Conservation (phyloP, 2,329 filamentous ascomycete species). For the Cordyceps javanica region DNA sequence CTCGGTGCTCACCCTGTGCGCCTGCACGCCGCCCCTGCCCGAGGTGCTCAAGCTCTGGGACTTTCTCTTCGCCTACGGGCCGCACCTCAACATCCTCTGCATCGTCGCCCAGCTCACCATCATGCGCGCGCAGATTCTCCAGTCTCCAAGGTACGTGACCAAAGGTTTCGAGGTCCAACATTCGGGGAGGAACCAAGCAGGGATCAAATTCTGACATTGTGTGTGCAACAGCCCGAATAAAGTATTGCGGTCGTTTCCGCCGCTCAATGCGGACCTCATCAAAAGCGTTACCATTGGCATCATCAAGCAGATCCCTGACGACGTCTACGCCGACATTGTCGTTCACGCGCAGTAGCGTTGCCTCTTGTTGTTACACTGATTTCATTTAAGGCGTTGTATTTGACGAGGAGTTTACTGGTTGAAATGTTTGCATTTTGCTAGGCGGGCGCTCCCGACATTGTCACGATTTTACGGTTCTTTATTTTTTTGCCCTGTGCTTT, state of each 20-base stretch:
- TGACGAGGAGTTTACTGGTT: neutral
- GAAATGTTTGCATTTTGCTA: neutral
- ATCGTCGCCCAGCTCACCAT: slow-evolving; percentile 93
- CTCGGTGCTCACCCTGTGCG: slow-evolving; percentile 87
- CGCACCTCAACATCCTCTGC: slow-evolving; percentile 90
- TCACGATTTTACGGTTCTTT: slow-evolving; percentile 4
- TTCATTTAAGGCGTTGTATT: neutral
- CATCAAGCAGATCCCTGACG: slow-evolving; percentile 82
- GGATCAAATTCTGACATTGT: slow-evolving; percentile 4
- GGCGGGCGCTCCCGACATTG: neutral
- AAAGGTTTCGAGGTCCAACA: neutral
- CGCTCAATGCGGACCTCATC: slow-evolving; percentile 75
- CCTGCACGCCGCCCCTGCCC: slow-evolving; percentile 88
- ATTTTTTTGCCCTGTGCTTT: neutral
- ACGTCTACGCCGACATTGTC: slow-evolving; percentile 86
- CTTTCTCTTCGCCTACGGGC: slow-evolving; percentile 92
- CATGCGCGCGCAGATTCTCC: slow-evolving; percentile 76
- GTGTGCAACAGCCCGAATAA: slow-evolving; percentile 76
- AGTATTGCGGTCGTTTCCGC: slow-evolving; percentile 79
- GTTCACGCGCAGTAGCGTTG: slow-evolving; percentile 64
- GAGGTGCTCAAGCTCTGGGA: slow-evolving; percentile 95
- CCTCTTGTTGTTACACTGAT: neutral
- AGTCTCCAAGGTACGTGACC: slow-evolving; percentile 66
- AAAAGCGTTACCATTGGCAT: slow-evolving; percentile 81
- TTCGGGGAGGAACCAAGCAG: neutral